Evolutionary conservation across 2,329 filamentous ascomycete species (phyloP).

Genomic region (Escovopsis sp.): DNA sequence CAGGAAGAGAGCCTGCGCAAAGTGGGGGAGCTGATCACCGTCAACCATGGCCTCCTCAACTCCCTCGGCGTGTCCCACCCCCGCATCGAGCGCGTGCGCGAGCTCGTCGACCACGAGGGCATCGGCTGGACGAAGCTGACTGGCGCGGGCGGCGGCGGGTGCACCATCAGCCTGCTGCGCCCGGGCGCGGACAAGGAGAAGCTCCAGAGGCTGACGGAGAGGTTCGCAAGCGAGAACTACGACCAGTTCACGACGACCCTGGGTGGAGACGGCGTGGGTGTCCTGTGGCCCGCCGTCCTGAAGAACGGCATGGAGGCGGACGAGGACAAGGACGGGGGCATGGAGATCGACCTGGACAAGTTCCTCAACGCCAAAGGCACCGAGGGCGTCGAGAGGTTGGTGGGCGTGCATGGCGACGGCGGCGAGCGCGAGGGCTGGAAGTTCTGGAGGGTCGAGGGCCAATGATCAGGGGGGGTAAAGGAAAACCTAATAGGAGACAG

Average conservation of each 20-base stretch:
- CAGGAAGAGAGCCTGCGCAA: conserved; percentile 50
- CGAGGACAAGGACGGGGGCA: conserved; percentile 63
- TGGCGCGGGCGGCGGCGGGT: conserved; percentile 87
- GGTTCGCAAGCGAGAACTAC: conserved; percentile 59
- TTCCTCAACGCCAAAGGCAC: conserved; percentile 72
- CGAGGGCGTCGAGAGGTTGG: conserved; percentile 73
- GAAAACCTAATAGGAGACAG: no score
- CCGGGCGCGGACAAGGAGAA: conserved; percentile 43
- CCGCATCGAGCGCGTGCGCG: conserved; percentile 76
- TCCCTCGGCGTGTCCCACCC: conserved; percentile 90
- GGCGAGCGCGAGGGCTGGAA: conserved; percentile 71
- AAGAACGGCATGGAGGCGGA: conserved; percentile 72
- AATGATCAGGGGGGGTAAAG: conserved; percentile 7
- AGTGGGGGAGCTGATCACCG: conserved; percentile 75
- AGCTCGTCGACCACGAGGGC: conserved; percentile 75
- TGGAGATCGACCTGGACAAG: conserved; percentile 80
- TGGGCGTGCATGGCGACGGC: conserved; percentile 57
- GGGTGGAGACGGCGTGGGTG: conserved; percentile 84
- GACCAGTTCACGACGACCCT: conserved; percentile 77
- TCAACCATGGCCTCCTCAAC: conserved; percentile 89
- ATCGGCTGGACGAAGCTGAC: conserved; percentile 97
- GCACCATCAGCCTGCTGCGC: conserved; percentile 80
- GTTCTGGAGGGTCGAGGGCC: conserved; percentile 58
- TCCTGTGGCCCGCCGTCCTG: conserved; percentile 83
- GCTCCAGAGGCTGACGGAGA: conserved; percentile 47